Evolutionary conservation across 2,329 filamentous ascomycete genomes (phyloP).

Genomic region (Monilinia fructicola): DNA sequence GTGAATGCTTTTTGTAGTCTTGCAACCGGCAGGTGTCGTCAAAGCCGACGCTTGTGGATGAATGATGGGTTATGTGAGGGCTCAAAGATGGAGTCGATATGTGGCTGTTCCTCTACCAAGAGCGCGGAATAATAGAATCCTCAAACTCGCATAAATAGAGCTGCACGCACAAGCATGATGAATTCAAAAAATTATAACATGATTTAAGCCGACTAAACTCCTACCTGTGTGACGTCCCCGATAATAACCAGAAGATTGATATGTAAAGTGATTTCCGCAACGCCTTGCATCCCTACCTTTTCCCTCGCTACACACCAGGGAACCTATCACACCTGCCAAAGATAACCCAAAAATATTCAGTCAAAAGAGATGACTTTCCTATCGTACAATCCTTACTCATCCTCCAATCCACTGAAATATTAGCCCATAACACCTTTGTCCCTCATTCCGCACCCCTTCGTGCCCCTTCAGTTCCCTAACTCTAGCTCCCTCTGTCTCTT

Average conservation of each 20-base stretch:
- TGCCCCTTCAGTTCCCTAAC: constrained; percentile 4
- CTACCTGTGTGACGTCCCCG: not conserved
- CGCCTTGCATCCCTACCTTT: constrained; percentile 8
- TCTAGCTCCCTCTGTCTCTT: constrained; percentile 61
- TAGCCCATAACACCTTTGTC: constrained; percentile 11
- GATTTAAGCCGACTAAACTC: not conserved
- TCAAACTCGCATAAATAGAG: not conserved
- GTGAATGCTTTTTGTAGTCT: not conserved
- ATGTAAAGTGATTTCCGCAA: constrained; percentile 8
- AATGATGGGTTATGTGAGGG: too few relatives aligned
- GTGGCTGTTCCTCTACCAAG: not conserved
- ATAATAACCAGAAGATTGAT: constrained; percentile 10
- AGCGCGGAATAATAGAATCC: not conserved
- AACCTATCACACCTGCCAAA: constrained; percentile 18
- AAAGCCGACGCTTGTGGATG: not conserved
- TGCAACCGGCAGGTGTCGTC: not conserved
- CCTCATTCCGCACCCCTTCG: not conserved
- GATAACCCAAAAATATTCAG: constrained; percentile 16
- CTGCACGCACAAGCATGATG: not conserved
- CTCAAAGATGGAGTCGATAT: not conserved
- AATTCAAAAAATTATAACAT: constrained; percentile 10
- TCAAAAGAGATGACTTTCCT: not conserved
- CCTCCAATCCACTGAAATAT: not conserved
- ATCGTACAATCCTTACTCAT: constrained; percentile 6
- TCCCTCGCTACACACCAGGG: constrained; percentile 8